phyloP scores from a whole-genome alignment of 2,329 filamentous ascomycete genomes.

The Cordyceps cateniannulata region DNA sequence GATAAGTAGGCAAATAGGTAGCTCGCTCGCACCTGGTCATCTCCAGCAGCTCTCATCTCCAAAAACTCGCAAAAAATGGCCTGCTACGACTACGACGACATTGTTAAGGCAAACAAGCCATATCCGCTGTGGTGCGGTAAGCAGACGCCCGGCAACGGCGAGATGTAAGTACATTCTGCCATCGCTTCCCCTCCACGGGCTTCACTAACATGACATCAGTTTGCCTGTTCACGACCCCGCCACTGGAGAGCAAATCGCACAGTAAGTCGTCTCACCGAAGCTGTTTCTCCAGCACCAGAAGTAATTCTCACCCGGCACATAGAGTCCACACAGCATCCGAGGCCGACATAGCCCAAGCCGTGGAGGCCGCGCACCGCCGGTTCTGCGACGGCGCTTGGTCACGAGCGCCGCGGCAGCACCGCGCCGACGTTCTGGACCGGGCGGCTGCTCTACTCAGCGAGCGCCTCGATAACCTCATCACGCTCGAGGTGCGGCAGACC shows the following conservation, averaged over 20 bases:
- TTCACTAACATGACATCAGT: neutral
- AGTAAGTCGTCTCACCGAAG: neutral
- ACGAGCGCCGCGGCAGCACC: slow-evolving; percentile 45
- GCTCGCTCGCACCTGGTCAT: neutral
- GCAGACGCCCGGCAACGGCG: neutral
- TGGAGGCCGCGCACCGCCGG: slow-evolving; percentile 28
- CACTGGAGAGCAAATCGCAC: slow-evolving; percentile 8
- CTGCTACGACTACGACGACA: neutral
- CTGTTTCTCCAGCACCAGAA: too few relatives aligned
- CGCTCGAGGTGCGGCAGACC: slow-evolving; percentile 60
- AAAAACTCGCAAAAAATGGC: neutral
- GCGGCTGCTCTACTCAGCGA: slow-evolving; percentile 48
- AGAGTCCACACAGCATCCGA: slow-evolving; percentile 10
- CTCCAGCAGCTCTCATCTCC: neutral
- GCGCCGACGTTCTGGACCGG: slow-evolving; percentile 56
- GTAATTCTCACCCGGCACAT: neutral
- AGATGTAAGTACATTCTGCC: neutral
- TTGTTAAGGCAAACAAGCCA: neutral
- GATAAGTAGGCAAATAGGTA: neutral
- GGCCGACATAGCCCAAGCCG: neutral
- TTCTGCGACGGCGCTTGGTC: slow-evolving; percentile 65
- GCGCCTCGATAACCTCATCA: slow-evolving; percentile 50
- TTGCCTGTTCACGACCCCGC: slow-evolving; percentile 10
- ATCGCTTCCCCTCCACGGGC: neutral
- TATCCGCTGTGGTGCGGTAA: neutral